Evolutionary conservation across 345 rosid genomes (phyloP).

Genomic region (Citrus hindsii): DNA sequence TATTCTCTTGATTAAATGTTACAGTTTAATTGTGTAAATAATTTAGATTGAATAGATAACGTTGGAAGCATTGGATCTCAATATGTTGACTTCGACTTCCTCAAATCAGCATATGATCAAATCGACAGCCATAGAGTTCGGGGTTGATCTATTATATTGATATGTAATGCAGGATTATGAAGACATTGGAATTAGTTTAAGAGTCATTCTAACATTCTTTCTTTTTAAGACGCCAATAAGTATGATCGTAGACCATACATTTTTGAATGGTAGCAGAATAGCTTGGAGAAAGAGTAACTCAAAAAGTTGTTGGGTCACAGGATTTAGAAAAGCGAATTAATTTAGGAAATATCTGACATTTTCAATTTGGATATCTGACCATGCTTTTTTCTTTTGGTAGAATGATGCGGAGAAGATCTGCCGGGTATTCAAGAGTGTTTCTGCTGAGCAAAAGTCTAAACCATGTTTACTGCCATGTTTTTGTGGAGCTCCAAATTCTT

Average conservation of each 20-base stretch:
- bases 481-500: constrained; percentile 50
- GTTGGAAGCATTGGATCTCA: neutral
- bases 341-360: neutral
- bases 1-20: neutral
- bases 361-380: neutral
- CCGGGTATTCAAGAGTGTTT: constrained; percentile 40
- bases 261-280: neutral
- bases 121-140: neutral
- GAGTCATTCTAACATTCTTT: neutral
- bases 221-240: neutral
- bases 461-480: constrained; percentile 40
- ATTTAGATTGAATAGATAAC: neutral
- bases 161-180: neutral
- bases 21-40: neutral
- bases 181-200: neutral
- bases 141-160: neutral
- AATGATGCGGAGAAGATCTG: constrained; percentile 66
- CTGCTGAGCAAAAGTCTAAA: constrained; percentile 34
- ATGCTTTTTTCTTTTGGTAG: constrained; percentile 34
- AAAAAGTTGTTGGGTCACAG: neutral
- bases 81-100: neutral
- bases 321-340: neutral
- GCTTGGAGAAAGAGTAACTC: neutral
- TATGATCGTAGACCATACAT: neutral
- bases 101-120: neutral